Conservation (phyloP, 495 filamentous ascomycete genomes). For the Pyrenopolyporus hunteri region DNA sequence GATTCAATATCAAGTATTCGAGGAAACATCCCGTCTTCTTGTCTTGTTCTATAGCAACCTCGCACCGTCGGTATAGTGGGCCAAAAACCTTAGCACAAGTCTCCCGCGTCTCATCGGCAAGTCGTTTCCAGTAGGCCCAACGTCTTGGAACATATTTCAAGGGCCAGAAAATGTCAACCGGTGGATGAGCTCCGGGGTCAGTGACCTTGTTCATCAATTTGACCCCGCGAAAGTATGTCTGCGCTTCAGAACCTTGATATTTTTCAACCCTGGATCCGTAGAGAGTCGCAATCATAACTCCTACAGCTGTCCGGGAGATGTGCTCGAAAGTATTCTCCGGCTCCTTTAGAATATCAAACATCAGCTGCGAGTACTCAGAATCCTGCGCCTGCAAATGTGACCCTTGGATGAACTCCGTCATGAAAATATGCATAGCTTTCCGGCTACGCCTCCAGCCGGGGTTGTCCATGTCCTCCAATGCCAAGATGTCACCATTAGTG, state of each 20-base stretch:
- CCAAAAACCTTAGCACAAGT: background rate
- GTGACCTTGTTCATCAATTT: background rate
- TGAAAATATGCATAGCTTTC: background rate
- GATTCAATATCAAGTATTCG: background rate
- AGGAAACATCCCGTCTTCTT: background rate
- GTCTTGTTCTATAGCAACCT: background rate
- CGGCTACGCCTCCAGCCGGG: background rate
- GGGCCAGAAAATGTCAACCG: background rate
- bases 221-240: background rate
- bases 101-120: background rate
- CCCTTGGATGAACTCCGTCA: background rate
- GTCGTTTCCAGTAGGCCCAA: constrained; percentile 2
- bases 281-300: background rate
- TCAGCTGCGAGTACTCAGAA: background rate
- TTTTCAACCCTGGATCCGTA: background rate
- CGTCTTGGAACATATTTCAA: background rate
- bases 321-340: background rate
- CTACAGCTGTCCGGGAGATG: background rate
- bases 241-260: background rate
- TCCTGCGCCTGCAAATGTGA: background rate
- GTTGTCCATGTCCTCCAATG: background rate
- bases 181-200: background rate
- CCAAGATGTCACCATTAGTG: background rate
- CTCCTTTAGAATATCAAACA: background rate
- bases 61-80: background rate